Conservation (phyloP, 306 rosid genomes). For the Sicyos edulis region DNA sequence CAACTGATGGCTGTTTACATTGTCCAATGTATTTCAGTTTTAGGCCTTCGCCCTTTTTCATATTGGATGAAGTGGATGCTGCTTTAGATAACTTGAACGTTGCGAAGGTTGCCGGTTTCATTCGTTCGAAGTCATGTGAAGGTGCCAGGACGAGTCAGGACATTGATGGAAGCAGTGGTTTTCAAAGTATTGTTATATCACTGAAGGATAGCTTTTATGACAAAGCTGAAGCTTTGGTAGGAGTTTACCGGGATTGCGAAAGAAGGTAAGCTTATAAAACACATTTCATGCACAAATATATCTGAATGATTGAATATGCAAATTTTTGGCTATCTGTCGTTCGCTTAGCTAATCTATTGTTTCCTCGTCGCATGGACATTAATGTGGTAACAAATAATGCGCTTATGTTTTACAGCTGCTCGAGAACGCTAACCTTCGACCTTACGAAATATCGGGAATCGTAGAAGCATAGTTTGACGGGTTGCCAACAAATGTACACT, state of each 20-base stretch:
- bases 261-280: slow-evolving; percentile 49
- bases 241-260: slow-evolving; percentile 76
- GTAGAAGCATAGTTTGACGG: slow-evolving; percentile 26
- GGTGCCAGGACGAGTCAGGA: slow-evolving; percentile 73
- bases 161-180: slow-evolving; percentile 64
- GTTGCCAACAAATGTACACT: background rate
- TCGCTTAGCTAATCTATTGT: background rate
- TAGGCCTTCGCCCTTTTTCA: slow-evolving; percentile 97
- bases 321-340: background rate
- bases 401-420: slow-evolving; percentile 61
- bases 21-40: slow-evolving; percentile 45
- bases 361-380: background rate
- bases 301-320: no score
- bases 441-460: slow-evolving; percentile 74
- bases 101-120: slow-evolving; percentile 93
- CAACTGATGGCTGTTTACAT: slow-evolving; percentile 3
- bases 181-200: slow-evolving; percentile 95
- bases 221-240: slow-evolving; percentile 88
- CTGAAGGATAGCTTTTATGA: slow-evolving; percentile 85
- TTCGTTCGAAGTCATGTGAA: slow-evolving; percentile 86
- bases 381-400: slow-evolving; percentile 9
- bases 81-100: slow-evolving; percentile 97
- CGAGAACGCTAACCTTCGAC: slow-evolving; percentile 83
- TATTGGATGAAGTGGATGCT: slow-evolving; percentile 98
- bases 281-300: background rate